Conservation (phyloP, 2,329 filamentous ascomycete species). For the Dichotomopilus funicola region DNA sequence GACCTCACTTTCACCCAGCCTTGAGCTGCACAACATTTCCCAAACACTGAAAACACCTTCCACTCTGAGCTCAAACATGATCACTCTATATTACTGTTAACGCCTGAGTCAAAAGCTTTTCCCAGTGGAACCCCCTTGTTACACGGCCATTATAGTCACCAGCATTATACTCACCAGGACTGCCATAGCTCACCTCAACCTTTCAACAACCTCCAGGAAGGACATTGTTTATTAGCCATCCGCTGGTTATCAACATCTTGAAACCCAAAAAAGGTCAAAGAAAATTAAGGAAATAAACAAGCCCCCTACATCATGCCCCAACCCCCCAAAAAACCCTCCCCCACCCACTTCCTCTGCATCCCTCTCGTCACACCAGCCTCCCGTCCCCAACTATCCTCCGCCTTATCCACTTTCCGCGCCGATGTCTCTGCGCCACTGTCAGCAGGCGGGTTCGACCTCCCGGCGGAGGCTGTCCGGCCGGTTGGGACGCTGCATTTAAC, state of each 20-base stretch:
- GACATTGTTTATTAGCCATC: too few species aligned
- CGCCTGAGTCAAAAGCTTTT: too few species aligned
- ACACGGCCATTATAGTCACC: too few species aligned
- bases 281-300: conserved; percentile 1
- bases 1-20: not conserved
- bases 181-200: too few species aligned
- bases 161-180: too few species aligned
- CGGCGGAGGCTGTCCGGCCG: conserved; percentile 63
- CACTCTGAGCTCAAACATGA: too few species aligned
- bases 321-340: conserved; percentile 1
- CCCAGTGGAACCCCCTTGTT: too few species aligned
- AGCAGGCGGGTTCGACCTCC: conserved; percentile 40
- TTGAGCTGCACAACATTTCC: not conserved
- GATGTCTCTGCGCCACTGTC: conserved; percentile 44
- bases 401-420: conserved; percentile 54
- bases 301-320: conserved; percentile 13
- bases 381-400: conserved; percentile 57
- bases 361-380: conserved; percentile 55
- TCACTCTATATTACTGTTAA: too few species aligned
- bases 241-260: not conserved
- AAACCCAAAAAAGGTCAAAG: conserved; percentile 2
- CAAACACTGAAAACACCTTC: not conserved
- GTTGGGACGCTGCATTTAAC: conserved; percentile 79
- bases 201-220: too few species aligned
- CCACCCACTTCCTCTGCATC: conserved; percentile 70